Percentiles rank a stretch among this genome's conserved stretches.
phyloP scores from a whole-genome alignment of 768 basidiomycete genomes.

The Phaeolepiota aurea region DNA sequence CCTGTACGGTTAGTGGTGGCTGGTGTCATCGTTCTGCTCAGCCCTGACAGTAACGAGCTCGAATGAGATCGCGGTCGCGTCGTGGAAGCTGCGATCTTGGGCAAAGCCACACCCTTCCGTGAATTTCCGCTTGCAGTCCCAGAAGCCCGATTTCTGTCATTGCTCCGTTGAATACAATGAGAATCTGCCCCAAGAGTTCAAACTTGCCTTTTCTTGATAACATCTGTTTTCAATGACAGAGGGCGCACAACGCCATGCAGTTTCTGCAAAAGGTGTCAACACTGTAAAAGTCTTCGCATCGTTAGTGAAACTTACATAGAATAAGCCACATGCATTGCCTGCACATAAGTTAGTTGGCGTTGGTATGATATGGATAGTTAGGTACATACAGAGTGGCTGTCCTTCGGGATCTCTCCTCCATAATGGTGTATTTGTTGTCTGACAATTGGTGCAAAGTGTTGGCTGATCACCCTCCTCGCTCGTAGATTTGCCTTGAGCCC shows the following conservation, averaged over 20 bases:
- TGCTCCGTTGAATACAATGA: too few species aligned
- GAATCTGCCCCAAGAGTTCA: too few species aligned
- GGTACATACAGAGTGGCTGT: slow-evolving; percentile 73
- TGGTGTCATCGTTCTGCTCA: slow-evolving; percentile 30
- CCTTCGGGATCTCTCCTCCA: slow-evolving; percentile 93
- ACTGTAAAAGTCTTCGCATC: not conserved
- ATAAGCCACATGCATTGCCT: slow-evolving; percentile 91
- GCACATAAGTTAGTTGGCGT: slow-evolving; percentile 10
- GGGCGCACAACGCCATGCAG: slow-evolving; percentile 93
- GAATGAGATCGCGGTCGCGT: slow-evolving; percentile 71
- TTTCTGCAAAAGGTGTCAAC: slow-evolving; percentile 47
- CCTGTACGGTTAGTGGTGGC: too few species aligned
- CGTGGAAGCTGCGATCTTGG: slow-evolving; percentile 71
- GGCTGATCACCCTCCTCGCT: slow-evolving; percentile 68
- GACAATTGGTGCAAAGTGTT: slow-evolving; percentile 90
- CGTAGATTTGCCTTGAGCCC: slow-evolving; percentile 24
- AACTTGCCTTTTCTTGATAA: slow-evolving; percentile 88
- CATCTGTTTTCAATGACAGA: slow-evolving; percentile 91
- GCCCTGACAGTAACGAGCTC: slow-evolving; percentile 41
- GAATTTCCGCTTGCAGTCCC: slow-evolving; percentile 59
- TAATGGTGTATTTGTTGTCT: slow-evolving; percentile 90
- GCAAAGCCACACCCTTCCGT: slow-evolving; percentile 54
- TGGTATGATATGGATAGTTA: slow-evolving; percentile 5
- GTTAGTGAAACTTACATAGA: slow-evolving; percentile 65
- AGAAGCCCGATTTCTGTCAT: slow-evolving; percentile 68